Evolutionary conservation across 1,284 basidiomycete species (phyloP).

Genomic region (Heliocybe sulcata): DNA sequence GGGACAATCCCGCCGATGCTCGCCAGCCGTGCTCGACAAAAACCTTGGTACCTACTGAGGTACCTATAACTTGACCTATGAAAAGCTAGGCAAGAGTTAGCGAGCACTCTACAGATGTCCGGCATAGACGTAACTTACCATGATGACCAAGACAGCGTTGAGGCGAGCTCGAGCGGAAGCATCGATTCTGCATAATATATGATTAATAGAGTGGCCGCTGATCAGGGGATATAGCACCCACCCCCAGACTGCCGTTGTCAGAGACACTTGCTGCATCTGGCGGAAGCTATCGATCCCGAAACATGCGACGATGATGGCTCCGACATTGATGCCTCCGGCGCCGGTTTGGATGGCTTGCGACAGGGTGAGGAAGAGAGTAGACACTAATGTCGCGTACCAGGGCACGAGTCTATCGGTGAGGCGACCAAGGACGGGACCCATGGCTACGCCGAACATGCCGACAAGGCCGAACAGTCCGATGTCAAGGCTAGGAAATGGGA

Average conservation of each 20-base stretch:
- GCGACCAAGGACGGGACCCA: slow-evolving; percentile 41
- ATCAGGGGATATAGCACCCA: neutral
- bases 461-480: slow-evolving; percentile 52
- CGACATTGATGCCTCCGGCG: slow-evolving; percentile 36
- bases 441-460: slow-evolving; percentile 37
- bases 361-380: slow-evolving; percentile 23
- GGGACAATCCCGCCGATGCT: slow-evolving; percentile 35
- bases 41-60: slow-evolving; percentile 41
- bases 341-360: slow-evolving; percentile 34
- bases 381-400: slow-evolving; percentile 39
- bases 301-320: slow-evolving; percentile 35
- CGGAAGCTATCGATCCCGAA: slow-evolving; percentile 40
- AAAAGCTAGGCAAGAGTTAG: slow-evolving; percentile 23
- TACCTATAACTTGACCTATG: slow-evolving; percentile 44
- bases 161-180: slow-evolving; percentile 35
- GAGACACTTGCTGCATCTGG: slow-evolving; percentile 36
- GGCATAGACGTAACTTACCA: slow-evolving; percentile 21
- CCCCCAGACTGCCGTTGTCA: slow-evolving; percentile 32
- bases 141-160: slow-evolving; percentile 42
- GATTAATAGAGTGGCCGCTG: neutral
- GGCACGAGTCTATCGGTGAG: slow-evolving; percentile 42
- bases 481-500: slow-evolving; percentile 25
- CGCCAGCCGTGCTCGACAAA: slow-evolving; percentile 47
- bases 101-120: neutral
- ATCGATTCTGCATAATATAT: slow-evolving; percentile 11